Percentiles rank a stretch among this genome's conserved stretches.
Conservation (phyloP, 768 basidiomycete species). For the Obba rivulosa region DNA sequence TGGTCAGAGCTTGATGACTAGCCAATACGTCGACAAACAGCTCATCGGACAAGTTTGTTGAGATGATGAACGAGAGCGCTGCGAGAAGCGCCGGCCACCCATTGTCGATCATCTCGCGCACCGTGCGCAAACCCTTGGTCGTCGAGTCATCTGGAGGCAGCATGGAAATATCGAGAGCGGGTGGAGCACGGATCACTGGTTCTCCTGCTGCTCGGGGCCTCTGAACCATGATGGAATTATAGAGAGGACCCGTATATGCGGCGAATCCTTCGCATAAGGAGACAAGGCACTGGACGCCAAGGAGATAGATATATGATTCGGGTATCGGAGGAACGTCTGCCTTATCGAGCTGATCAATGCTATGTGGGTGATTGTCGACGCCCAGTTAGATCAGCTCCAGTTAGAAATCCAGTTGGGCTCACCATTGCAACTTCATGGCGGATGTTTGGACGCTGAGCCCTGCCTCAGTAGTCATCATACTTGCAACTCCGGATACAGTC, state of each 20-base stretch:
- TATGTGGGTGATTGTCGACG: constrained; percentile 21
- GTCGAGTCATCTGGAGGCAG: constrained; percentile 50
- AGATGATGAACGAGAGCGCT: constrained; percentile 82
- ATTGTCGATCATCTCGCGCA: constrained; percentile 74
- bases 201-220: constrained; percentile 56
- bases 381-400: constrained; percentile 6
- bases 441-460: constrained; percentile 71
- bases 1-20: constrained; percentile 79
- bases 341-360: constrained; percentile 98
- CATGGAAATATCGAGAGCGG: constrained; percentile 57
- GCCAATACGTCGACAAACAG: constrained; percentile 84
- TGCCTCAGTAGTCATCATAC: constrained; percentile 70
- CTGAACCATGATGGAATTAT: constrained; percentile 64
- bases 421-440: constrained; percentile 92
- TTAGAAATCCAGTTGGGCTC: constrained; percentile 19
- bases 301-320: constrained; percentile 88
- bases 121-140: constrained; percentile 53
- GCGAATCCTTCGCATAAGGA: constrained; percentile 85
- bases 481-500: constrained; percentile 78
- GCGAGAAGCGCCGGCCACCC: constrained; percentile 94
- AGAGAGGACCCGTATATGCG: constrained; percentile 68
- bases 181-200: constrained; percentile 63
- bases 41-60: constrained; percentile 87
- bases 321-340: constrained; percentile 92
- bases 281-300: constrained; percentile 83